phyloP scores from a whole-genome alignment of 768 basidiomycete species.

The Crassisporium funariophilum region DNA sequence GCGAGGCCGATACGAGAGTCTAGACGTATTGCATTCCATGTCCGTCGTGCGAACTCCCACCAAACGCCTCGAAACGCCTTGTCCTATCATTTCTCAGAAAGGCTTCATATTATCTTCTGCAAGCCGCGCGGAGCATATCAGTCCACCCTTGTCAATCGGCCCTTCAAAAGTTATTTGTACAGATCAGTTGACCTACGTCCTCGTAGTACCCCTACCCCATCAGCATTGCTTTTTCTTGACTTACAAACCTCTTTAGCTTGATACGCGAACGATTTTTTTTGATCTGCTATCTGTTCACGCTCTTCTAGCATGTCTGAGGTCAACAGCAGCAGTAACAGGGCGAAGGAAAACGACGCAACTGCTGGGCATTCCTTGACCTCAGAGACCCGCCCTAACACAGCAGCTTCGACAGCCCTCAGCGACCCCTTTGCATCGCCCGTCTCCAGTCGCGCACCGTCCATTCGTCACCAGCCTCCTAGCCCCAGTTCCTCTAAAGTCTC shows the following conservation, averaged over 20 bases:
- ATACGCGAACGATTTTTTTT: constrained; percentile 6
- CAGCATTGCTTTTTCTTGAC: constrained; percentile 2
- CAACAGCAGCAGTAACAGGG: constrained; percentile 15
- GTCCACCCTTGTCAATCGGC: constrained; percentile 15
- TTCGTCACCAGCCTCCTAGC: constrained; percentile 26
- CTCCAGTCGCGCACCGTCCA: constrained; percentile 36
- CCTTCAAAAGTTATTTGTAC: constrained; percentile 5
- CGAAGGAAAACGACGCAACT: constrained; percentile 10
- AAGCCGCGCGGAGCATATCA: constrained; percentile 10
- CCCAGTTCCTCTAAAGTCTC: constrained; percentile 27
- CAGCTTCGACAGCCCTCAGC: constrained; percentile 17
- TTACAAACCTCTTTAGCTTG: constrained; percentile 16
- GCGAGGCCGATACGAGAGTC: constrained; percentile 11
- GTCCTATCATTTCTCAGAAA: constrained; percentile 12
- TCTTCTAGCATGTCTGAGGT: constrained; percentile 22
- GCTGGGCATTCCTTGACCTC: constrained; percentile 7
- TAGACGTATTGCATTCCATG: constrained; percentile 10
- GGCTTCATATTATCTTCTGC: not conserved
- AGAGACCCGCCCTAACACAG: constrained; percentile 24
- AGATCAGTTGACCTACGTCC: constrained; percentile 16
- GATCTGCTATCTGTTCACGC: constrained; percentile 6
- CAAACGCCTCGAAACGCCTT: constrained; percentile 6
- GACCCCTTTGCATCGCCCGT: constrained; percentile 41
- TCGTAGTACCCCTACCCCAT: constrained; percentile 12
- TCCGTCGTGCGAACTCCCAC: constrained; percentile 13